Evolutionary conservation across 495 filamentous ascomycete species (phyloP).

Genomic region (Bryoglossum gracile): DNA sequence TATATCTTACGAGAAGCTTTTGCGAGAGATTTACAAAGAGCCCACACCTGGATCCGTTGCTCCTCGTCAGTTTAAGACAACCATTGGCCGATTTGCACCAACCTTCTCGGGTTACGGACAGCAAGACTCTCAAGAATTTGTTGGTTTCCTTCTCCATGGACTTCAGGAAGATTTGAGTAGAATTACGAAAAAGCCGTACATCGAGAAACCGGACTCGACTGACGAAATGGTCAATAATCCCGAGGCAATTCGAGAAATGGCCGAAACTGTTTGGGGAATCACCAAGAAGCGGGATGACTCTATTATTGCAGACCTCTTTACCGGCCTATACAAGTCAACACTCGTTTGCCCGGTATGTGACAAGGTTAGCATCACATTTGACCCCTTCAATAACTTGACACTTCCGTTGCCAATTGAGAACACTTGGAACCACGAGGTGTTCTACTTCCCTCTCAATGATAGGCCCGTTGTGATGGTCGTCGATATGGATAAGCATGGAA

Average conservation of each 20-base stretch:
- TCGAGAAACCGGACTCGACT: slow-evolving; percentile 94
- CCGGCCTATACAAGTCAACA: slow-evolving; percentile 96
- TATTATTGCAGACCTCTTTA: slow-evolving; percentile 88
- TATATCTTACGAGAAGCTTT: slow-evolving; percentile 63
- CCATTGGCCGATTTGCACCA: slow-evolving; percentile 70
- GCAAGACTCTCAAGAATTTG: slow-evolving; percentile 94
- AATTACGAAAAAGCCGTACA: slow-evolving; percentile 92
- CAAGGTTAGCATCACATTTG: slow-evolving; percentile 97
- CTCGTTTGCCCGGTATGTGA: slow-evolving; percentile 82
- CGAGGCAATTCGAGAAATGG: slow-evolving; percentile 69
- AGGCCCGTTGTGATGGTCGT: slow-evolving; percentile 61
- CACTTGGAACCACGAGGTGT: slow-evolving; percentile 63
- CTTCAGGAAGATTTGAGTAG: slow-evolving; percentile 92
- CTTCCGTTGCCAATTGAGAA: slow-evolving; percentile 82
- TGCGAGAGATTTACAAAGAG: slow-evolving; percentile 65
- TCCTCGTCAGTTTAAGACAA: slow-evolving; percentile 70
- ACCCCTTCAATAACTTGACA: slow-evolving; percentile 93
- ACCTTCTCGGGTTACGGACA: slow-evolving; percentile 92
- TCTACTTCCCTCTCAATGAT: slow-evolving; percentile 63
- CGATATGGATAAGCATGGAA: slow-evolving; percentile 81
- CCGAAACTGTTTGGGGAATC: slow-evolving; percentile 79
- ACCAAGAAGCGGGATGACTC: slow-evolving; percentile 93
- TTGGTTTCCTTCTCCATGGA: slow-evolving; percentile 93
- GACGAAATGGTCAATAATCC: slow-evolving; percentile 90
- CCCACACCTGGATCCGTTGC: slow-evolving; percentile 53